Percentiles rank a stretch among this genome's conserved stretches.
phyloP scores from a whole-genome alignment of 306 rosid genomes.

The Clitoria ternatea region DNA sequence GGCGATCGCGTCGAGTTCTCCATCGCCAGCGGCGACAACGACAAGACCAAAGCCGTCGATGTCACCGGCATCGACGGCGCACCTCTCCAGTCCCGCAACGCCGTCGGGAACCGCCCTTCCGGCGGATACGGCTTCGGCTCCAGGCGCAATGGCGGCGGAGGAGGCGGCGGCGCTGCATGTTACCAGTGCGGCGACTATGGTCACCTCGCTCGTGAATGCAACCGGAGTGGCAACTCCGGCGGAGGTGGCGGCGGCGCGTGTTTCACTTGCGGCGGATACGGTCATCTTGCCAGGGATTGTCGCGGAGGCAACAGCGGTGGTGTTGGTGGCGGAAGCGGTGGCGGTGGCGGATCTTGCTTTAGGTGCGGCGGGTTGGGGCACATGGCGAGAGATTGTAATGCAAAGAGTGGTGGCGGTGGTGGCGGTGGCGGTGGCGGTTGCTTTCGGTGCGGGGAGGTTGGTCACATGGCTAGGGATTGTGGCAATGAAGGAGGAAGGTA shows the following conservation, averaged over 20 bases:
- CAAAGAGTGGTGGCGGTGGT: background rate
- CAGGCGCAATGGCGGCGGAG: slow-evolving; percentile 41
- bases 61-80: slow-evolving; percentile 68
- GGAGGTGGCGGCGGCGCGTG: slow-evolving; percentile 47
- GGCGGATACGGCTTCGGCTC: slow-evolving; percentile 20
- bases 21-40: slow-evolving; percentile 53
- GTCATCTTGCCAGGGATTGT: slow-evolving; percentile 77
- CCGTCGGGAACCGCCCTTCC: background rate
- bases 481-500: slow-evolving; percentile 28
- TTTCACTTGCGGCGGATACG: slow-evolving; percentile 56
- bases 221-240: slow-evolving; percentile 24
- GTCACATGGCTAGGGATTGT: slow-evolving; percentile 80
- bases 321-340: slow-evolving; percentile 20
- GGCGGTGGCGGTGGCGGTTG: slow-evolving; percentile 40
- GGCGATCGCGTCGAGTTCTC: slow-evolving; percentile 73
- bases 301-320: too few species aligned
- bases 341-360: slow-evolving; percentile 41
- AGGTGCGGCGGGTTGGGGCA: slow-evolving; percentile 60
- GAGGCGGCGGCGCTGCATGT: slow-evolving; percentile 42
- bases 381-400: slow-evolving; percentile 56
- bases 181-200: slow-evolving; percentile 64
- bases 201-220: slow-evolving; percentile 74
- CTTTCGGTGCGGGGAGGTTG: slow-evolving; percentile 57
- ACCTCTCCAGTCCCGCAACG: slow-evolving; percentile 36
- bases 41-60: slow-evolving; percentile 74